Conservation (phyloP, 306 rosid species). For the Vigna reflexopilosa region DNA sequence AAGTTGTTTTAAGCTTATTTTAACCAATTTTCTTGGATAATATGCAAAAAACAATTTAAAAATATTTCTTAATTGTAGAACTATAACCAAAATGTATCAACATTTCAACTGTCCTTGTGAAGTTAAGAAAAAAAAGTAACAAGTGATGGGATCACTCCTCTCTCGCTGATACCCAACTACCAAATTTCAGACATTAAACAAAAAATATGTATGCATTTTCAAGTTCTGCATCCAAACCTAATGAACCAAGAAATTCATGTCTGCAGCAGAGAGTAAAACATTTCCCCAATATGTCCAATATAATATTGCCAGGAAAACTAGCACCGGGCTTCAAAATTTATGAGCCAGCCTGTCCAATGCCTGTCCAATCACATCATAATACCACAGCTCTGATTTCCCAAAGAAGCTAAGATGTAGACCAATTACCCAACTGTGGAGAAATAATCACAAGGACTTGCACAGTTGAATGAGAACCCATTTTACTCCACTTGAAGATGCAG, state of each 20-base stretch:
- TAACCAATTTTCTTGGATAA: background rate
- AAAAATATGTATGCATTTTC: conserved; percentile 1
- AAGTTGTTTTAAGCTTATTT: background rate
- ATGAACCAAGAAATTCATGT: conserved; percentile 2
- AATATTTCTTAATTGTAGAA: background rate
- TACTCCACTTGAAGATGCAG: conserved; percentile 26
- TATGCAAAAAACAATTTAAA: background rate
- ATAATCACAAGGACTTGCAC: conserved; percentile 5
- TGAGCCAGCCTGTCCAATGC: conserved; percentile 1
- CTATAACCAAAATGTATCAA: background rate
- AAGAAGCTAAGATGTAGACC: background rate
- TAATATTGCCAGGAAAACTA: conserved; percentile 13
- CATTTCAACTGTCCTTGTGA: background rate
- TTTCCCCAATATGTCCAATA: background rate
- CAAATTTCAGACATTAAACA: background rate
- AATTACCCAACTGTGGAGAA: background rate
- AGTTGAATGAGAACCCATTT: conserved; percentile 2
- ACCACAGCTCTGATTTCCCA: conserved; percentile 12
- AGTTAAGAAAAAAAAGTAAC: background rate
- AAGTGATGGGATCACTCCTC: background rate
- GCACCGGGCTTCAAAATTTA: conserved; percentile 1
- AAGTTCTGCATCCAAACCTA: conserved; percentile 27
- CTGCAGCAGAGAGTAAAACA: conserved; percentile 3
- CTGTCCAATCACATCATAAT: conserved; percentile 10
- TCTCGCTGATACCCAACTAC: background rate